Base-by-base conservation (phyloP, 2,329 filamentous ascomycete species). In the Colletotrichum neosansevieriae region DNA sequence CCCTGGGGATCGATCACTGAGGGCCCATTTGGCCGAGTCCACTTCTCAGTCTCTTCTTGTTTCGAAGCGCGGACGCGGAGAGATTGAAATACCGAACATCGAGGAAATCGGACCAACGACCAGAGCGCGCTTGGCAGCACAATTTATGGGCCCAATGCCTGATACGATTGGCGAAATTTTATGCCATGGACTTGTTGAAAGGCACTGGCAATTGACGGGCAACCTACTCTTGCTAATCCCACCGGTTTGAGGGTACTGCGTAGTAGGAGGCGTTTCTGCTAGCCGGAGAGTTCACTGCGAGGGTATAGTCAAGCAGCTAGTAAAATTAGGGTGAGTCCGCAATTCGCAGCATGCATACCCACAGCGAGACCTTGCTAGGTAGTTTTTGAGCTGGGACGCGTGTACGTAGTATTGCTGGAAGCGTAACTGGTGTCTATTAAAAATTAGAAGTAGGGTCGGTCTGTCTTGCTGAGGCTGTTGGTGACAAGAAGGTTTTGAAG, bases 41-140 rank as follows among this genome's bases (percentile, higher is more conserved):
- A 17, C 49, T 59, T 24, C 17, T 21, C 6, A 45, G 42, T 49
- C n/a, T n/a, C n/a, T n/a, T n/a, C n/a, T n/a, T n/a, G n/a, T 24
- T 64, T 47, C 61, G 61, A 60, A 17, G 24, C 42, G 66, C 66
- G 66, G 54, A 68, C 61, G 61, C 66, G 66, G 61, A 68, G 17
- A 54, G 66, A 68, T 65, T 68, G 21, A 32, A 68, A 65, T 36
- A 38, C 66, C 66, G 66, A 68, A 24, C 17, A 42, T 44, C 24
- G 15, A 3, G 19, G 51, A 47, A 36, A n/a, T 54, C 54, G 21
- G 65, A 65, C 49, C 38, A 59, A 63, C 42, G 36, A 49, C 17
- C 13, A 32, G n/a, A 12, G 54, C 57, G 40, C 17, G 17, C n/a
- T n/a, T 3, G 4, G 47, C 45, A 17, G 40, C 40, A 44, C 24